Evolutionary conservation across 371 early-diverging fungal species (phyloP).

Genomic region (Rhizopus arrhizus): DNA sequence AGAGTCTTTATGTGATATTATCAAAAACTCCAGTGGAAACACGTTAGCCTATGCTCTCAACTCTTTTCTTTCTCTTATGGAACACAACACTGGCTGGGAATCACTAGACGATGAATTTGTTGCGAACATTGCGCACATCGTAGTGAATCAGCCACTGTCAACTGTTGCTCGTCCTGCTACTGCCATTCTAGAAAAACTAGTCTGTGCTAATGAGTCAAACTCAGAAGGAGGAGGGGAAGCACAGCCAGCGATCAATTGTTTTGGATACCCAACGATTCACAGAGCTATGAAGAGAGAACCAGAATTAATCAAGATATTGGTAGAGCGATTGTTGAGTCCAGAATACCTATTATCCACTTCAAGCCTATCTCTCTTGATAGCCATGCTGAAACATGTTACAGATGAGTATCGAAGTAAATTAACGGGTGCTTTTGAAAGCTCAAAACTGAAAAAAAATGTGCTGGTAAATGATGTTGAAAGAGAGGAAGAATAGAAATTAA

Average conservation of each 20-base stretch:
- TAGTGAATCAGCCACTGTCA: slow-evolving; percentile 66
- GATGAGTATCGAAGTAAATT: slow-evolving; percentile 57
- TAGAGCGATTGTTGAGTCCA: slow-evolving; percentile 63
- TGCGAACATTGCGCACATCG: slow-evolving; percentile 56
- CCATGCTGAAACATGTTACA: slow-evolving; percentile 65
- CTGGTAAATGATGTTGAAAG: slow-evolving; percentile 34
- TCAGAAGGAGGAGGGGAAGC: slow-evolving; percentile 4
- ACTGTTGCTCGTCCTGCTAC: slow-evolving; percentile 77
- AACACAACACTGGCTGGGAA: slow-evolving; percentile 69
- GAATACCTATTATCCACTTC: slow-evolving; percentile 68
- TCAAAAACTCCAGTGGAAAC: slow-evolving; percentile 63
- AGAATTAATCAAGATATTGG: slow-evolving; percentile 57
- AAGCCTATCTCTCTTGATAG: slow-evolving; percentile 65
- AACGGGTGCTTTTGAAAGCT: slow-evolving; percentile 49
- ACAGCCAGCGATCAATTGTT: slow-evolving; percentile 11
- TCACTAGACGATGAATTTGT: slow-evolving; percentile 59
- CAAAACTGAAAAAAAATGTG: slow-evolving; percentile 48
- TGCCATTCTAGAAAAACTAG: slow-evolving; percentile 67
- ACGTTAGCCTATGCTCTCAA: slow-evolving; percentile 75
- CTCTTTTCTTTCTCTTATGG: slow-evolving; percentile 68
- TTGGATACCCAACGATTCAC: slow-evolving; percentile 43
- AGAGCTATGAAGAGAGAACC: slow-evolving; percentile 56
- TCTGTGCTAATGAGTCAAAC: slow-evolving; percentile 46
- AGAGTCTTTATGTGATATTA: slow-evolving; percentile 62
- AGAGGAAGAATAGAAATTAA: no score